Conservation (phyloP, 2,329 filamentous ascomycete genomes). For the Mariannaea elegans region DNA sequence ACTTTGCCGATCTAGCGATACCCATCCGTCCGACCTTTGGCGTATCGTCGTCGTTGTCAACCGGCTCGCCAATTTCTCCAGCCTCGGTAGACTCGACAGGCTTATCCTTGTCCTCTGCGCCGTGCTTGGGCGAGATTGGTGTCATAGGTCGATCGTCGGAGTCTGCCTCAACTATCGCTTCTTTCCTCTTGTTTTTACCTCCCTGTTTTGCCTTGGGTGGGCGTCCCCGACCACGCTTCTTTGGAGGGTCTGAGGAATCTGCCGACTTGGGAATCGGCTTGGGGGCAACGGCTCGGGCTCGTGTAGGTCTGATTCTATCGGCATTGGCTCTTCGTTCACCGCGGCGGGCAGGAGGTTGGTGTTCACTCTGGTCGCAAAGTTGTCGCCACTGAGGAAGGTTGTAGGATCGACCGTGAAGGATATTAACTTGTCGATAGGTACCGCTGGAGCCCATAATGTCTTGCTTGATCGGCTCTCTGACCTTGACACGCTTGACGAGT, state of each 20-base stretch:
- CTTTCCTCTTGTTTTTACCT: slow-evolving; percentile 51
- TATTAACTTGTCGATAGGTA: slow-evolving; percentile 96
- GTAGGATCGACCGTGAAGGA: slow-evolving; percentile 94
- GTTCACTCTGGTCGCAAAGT: slow-evolving; percentile 91
- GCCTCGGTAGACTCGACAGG: slow-evolving; percentile 60
- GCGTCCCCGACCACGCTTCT: slow-evolving; percentile 52
- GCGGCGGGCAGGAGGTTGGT: slow-evolving; percentile 91
- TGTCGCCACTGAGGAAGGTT: slow-evolving; percentile 96
- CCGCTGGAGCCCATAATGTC: slow-evolving; percentile 97
- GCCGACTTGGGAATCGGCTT: slow-evolving; percentile 36
- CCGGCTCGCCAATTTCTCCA: slow-evolving; percentile 57
- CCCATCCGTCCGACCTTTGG: slow-evolving; percentile 57
- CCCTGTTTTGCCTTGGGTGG: slow-evolving; percentile 47
- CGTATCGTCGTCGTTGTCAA: slow-evolving; percentile 54
- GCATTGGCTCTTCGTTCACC: slow-evolving; percentile 78
- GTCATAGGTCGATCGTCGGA: slow-evolving; percentile 66
- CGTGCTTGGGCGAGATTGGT: slow-evolving; percentile 62
- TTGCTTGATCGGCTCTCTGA: slow-evolving; percentile 97
- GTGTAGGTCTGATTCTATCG: slow-evolving; percentile 58
- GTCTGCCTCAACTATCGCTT: slow-evolving; percentile 48
- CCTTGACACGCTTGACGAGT: slow-evolving; percentile 87
- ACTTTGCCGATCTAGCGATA: slow-evolving; percentile 59
- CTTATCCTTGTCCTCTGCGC: slow-evolving; percentile 44
- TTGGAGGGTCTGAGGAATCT: slow-evolving; percentile 44
- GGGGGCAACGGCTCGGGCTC: slow-evolving; percentile 48